Evolutionary conservation across 2,329 filamentous ascomycete genomes (phyloP).

Genomic region (Dactylellina leptospora): DNA sequence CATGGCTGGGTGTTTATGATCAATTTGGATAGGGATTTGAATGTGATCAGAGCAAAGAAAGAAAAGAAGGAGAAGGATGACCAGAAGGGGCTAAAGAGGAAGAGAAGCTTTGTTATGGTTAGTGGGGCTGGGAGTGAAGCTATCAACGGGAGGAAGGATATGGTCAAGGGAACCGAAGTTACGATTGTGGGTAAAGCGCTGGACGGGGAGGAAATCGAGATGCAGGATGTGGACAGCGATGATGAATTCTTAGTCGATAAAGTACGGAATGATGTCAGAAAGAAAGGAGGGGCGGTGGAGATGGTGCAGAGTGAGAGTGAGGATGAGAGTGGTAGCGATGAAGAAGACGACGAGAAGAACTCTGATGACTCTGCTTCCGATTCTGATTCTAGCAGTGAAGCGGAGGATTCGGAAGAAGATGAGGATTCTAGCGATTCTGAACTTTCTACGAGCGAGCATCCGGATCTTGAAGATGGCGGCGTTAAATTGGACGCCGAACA

Average conservation of each 20-base stretch:
- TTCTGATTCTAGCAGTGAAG: constrained; percentile 10
- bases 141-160: constrained; percentile 12
- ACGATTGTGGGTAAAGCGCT: constrained; percentile 22
- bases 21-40: constrained; percentile 60
- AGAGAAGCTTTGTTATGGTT: constrained; percentile 40
- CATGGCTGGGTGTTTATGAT: constrained; percentile 95
- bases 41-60: constrained; percentile 20
- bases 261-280: constrained; percentile 34
- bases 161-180: constrained; percentile 31
- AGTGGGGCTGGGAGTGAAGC: constrained; percentile 39
- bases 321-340: constrained; percentile 20
- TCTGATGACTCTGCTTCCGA: constrained; percentile 55
- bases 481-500: constrained; percentile 32
- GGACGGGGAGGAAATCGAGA: constrained; percentile 28
- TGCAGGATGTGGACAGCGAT: constrained; percentile 58
- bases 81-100: constrained; percentile 50
- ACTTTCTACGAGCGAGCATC: constrained; percentile 49
- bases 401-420: constrained; percentile 18
- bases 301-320: constrained; percentile 44
- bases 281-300: constrained; percentile 22
- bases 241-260: constrained; percentile 55
- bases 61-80: constrained; percentile 2
- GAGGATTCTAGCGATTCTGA: constrained; percentile 36
- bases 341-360: constrained; percentile 59
- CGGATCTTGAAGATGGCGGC: constrained; percentile 51